Evolutionary conservation across 805 yeast species (phyloP).

Genomic region (Saturnispora serradocipensis): DNA sequence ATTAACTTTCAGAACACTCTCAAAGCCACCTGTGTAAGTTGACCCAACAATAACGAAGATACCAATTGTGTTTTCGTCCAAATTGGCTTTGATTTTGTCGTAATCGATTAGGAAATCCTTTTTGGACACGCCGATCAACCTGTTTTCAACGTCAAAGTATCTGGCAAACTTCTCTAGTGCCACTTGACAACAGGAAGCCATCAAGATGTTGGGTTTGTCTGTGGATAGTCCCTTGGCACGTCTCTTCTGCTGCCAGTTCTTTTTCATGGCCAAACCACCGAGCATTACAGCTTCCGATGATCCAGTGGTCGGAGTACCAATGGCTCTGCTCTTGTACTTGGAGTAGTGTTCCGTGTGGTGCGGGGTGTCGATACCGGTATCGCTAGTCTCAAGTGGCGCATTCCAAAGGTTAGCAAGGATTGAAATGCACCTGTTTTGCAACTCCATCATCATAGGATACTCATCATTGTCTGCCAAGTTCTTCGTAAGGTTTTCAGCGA

Average conservation of each 20-base stretch:
- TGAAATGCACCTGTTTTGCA: conserved; percentile 75
- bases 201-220: conserved; percentile 70
- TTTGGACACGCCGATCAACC: conserved; percentile 59
- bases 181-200: conserved; percentile 92
- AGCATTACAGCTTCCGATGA: conserved; percentile 91
- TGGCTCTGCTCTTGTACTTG: conserved; percentile 30
- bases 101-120: conserved; percentile 60
- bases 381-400: conserved; percentile 37
- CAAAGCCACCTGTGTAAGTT: conserved; percentile 90
- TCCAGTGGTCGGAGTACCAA: conserved; percentile 91
- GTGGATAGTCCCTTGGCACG: conserved; percentile 48
- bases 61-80: conserved; percentile 92
- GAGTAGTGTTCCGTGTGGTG: conserved; percentile 3
- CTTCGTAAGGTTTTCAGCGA: conserved; percentile 67
- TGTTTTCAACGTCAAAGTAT: conserved; percentile 83
- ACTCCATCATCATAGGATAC: conserved; percentile 74
- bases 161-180: conserved; percentile 91
- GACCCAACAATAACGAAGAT: conserved; percentile 83
- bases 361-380: conserved; percentile 14
- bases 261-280: conserved; percentile 89
- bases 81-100: conserved; percentile 45
- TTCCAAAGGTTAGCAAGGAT: conserved; percentile 77
- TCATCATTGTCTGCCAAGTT: conserved; percentile 91
- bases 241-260: conserved; percentile 70
- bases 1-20: conserved; percentile 55